phyloP scores from a whole-genome alignment of 2,329 filamentous ascomycete genomes.

The Chaetomiaceae sp. region DNA sequence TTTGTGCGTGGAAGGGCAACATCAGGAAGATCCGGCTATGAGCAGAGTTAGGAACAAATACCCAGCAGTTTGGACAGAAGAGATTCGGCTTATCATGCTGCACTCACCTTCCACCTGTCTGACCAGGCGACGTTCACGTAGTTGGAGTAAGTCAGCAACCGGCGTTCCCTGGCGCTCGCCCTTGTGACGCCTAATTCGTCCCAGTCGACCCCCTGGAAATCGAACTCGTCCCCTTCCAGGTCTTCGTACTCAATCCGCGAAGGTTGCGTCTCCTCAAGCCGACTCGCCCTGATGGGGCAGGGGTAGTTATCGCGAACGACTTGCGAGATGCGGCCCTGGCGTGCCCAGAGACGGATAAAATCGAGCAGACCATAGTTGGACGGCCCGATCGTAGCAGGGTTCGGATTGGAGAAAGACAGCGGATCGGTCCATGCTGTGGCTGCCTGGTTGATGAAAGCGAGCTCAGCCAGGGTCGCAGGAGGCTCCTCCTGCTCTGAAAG shows the following conservation, averaged over 20 bases:
- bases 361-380: slow-evolving; percentile 44
- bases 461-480: not conserved
- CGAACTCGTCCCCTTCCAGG: slow-evolving; percentile 49
- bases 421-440: slow-evolving; percentile 24
- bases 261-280: slow-evolving; percentile 18
- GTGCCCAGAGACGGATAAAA: slow-evolving; percentile 47
- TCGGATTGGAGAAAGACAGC: slow-evolving; percentile 29
- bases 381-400: slow-evolving; percentile 36
- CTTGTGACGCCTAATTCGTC: slow-evolving; percentile 45
- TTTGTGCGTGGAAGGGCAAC: slow-evolving; percentile 34
- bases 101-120: slow-evolving; percentile 44
- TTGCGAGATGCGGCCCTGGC: slow-evolving; percentile 26
- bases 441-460: not conserved
- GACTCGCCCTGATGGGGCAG: slow-evolving; percentile 31
- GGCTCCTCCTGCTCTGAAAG: not conserved
- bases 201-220: slow-evolving; percentile 58
- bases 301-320: slow-evolving; percentile 25
- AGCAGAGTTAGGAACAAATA: slow-evolving; percentile 3
- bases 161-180: slow-evolving; percentile 40
- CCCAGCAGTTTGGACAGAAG: not conserved
- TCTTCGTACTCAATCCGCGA: slow-evolving; percentile 35
- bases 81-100: not conserved
- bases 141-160: slow-evolving; percentile 48
- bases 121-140: slow-evolving; percentile 48
- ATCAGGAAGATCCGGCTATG: slow-evolving; percentile 27